These are phyloP conservation scores for Perkinsus marinus DNA, from an alignment of 169 alveolate genomes.

Conservation along the genomic window DNA sequence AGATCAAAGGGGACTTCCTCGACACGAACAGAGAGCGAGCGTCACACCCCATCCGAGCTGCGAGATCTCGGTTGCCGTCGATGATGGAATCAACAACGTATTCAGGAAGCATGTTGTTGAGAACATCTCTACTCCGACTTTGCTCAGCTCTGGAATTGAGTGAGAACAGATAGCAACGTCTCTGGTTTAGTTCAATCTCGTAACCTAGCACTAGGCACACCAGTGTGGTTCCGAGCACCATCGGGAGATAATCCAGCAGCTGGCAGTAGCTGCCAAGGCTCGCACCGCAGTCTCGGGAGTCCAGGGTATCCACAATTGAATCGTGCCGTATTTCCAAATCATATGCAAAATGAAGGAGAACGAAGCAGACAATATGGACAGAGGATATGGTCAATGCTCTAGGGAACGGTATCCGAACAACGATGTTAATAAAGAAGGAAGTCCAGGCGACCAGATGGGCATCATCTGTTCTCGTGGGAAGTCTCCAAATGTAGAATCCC, in stretches of 20 bases:
- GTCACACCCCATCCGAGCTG: neutral
- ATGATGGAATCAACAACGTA: slow-evolving; percentile 66
- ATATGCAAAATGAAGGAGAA: neutral
- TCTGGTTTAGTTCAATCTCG: slow-evolving; percentile 55
- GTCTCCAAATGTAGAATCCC: neutral
- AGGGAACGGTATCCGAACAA: neutral
- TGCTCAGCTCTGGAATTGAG: slow-evolving; percentile 53
- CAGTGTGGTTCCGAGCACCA: slow-evolving; percentile 49
- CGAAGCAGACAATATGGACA: neutral
- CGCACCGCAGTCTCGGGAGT: neutral
- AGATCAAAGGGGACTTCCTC: neutral
- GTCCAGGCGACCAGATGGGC: neutral
- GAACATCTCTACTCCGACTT: slow-evolving; percentile 58
- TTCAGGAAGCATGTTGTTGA: slow-evolving; percentile 71
- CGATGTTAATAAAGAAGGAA: neutral
- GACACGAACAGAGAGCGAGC: neutral
- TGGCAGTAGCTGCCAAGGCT: neutral
- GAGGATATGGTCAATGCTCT: neutral
- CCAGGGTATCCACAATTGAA: neutral
- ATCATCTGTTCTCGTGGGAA: neutral
- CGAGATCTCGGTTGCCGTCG: slow-evolving; percentile 40
- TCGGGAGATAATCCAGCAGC: slow-evolving; percentile 33
- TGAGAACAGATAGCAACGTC: slow-evolving; percentile 46
- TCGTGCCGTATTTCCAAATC: neutral
- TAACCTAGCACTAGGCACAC: slow-evolving; percentile 64